Evolutionary conservation across 306 rosid genomes (phyloP).

Genomic region (Mucuna pruriens): DNA sequence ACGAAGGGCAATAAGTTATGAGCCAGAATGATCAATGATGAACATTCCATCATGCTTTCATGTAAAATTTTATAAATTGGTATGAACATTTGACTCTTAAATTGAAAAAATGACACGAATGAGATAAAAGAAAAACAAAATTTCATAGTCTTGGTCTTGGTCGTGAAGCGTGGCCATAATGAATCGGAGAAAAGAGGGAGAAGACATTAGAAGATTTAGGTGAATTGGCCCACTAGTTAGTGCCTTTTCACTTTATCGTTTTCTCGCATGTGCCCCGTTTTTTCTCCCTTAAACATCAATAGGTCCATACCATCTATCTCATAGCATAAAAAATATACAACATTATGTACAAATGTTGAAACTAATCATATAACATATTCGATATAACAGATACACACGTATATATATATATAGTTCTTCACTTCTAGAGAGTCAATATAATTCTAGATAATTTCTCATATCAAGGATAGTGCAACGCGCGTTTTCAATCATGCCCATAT

Average conservation of each 20-base stretch:
- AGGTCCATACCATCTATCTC: conserved; percentile 29
- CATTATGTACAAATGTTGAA: conserved; percentile 28
- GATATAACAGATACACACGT: background rate
- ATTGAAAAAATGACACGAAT: conserved; percentile 19
- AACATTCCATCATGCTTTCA: conserved; percentile 10
- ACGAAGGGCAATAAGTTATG: conserved; percentile 1
- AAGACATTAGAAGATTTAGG: conserved; percentile 47
- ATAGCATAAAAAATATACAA: background rate
- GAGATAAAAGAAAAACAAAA: conserved; percentile 2
- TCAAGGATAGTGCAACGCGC: background rate
- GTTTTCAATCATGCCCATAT: conserved; percentile 17
- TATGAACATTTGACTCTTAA: conserved; percentile 44
- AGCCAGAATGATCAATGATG: conserved; percentile 29
- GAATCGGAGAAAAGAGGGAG: conserved; percentile 38
- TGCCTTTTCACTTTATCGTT: conserved; percentile 53
- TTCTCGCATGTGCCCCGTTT: conserved; percentile 51
- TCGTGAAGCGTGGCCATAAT: conserved; percentile 44
- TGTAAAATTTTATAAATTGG: background rate
- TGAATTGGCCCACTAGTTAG: conserved; percentile 61
- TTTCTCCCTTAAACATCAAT: conserved; percentile 36
- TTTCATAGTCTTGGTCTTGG: conserved; percentile 40
- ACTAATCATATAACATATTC: background rate
- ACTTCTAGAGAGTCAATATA: conserved; percentile 49
- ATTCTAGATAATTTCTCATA: conserved; percentile 2
- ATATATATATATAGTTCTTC: conserved; percentile 19